Percentiles rank a stretch among this genome's conserved stretches.
Conservation (phyloP, 805 yeast genomes). For the Candida parachauliodes region DNA sequence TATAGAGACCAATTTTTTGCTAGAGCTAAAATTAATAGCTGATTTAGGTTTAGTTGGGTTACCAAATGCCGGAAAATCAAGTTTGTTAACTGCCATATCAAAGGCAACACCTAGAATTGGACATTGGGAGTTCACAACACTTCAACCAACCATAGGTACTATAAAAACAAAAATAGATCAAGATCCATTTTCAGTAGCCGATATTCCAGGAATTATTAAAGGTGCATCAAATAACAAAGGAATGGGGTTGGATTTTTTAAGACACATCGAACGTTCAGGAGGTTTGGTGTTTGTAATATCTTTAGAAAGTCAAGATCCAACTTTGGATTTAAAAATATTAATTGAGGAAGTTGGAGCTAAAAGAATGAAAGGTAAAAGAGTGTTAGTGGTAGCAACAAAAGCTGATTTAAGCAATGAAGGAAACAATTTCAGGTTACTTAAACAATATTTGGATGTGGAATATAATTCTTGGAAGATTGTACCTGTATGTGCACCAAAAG, state of each 20-base stretch:
- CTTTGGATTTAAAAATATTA: constrained; percentile 58
- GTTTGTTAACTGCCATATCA: constrained; percentile 80
- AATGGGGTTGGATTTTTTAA: constrained; percentile 86
- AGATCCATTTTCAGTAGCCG: constrained; percentile 86
- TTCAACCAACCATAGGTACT: constrained; percentile 90
- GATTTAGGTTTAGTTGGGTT: constrained; percentile 92
- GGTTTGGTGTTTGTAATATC: constrained; percentile 87
- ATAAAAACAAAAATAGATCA: constrained; percentile 62
- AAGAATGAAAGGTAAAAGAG: constrained; percentile 56
- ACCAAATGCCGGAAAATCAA: constrained; percentile 96
- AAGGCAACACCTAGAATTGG: constrained; percentile 89
- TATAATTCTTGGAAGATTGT: constrained; percentile 58
- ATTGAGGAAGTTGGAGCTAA: constrained; percentile 68
- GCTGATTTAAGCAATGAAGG: constrained; percentile 70
- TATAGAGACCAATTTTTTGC: constrained; percentile 59
- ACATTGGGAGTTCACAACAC: constrained; percentile 95
- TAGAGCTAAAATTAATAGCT: constrained; percentile 86
- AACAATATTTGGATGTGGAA: constrained; percentile 35
- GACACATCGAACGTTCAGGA: constrained; percentile 89
- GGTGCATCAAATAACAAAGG: constrained; percentile 87
- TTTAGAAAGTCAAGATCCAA: constrained; percentile 65
- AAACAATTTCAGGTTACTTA: constrained; percentile 45
- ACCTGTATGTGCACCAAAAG: constrained; percentile 79
- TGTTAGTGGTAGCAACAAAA: constrained; percentile 86
- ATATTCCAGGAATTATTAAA: constrained; percentile 91